These are phyloP conservation scores for Porphyra umbilicalis DNA, from an alignment of 31 red algal species.

Conservation along the genomic window DNA sequence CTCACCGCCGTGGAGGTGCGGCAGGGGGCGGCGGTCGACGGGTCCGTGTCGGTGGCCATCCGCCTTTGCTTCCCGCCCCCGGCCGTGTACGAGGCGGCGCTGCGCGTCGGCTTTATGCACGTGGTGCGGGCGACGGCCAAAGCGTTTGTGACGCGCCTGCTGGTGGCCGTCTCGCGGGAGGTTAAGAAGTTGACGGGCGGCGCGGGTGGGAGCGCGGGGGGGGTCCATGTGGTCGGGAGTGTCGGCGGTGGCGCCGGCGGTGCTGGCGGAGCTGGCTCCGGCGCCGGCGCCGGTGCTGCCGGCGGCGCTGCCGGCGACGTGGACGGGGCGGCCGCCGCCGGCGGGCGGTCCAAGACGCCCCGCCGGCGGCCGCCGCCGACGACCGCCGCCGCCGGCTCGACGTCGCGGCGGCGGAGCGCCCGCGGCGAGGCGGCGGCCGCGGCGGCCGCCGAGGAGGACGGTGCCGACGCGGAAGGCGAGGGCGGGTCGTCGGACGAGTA, in stretches of 20 bases:
- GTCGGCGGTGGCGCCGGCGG: too few species aligned
- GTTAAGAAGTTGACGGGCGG: background rate
- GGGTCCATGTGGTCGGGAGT: too few species aligned
- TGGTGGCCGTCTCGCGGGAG: background rate
- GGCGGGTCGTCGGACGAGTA: background rate
- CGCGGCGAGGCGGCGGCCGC: background rate
- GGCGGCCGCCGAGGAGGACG: background rate
- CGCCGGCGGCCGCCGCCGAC: too few species aligned
- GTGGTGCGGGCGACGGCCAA: background rate
- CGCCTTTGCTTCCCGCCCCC: background rate
- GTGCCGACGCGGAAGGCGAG: too few species aligned
- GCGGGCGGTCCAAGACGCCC: too few species aligned
- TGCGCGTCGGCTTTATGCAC: background rate
- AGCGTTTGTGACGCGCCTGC: background rate
- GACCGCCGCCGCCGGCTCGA: background rate
- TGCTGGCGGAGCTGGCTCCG: too few species aligned
- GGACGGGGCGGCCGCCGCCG: background rate
- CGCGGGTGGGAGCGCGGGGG: too few species aligned
- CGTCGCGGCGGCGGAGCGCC: background rate
- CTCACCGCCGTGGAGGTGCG: slow-evolving; percentile 25
- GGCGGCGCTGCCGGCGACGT: background rate
- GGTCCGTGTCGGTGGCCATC: background rate
- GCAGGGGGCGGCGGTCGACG: background rate
- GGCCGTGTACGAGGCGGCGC: background rate
- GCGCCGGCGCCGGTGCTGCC: background rate